phyloP scores from a whole-genome alignment of 2,329 filamentous ascomycete species.

The Magnaporthales sp. region DNA sequence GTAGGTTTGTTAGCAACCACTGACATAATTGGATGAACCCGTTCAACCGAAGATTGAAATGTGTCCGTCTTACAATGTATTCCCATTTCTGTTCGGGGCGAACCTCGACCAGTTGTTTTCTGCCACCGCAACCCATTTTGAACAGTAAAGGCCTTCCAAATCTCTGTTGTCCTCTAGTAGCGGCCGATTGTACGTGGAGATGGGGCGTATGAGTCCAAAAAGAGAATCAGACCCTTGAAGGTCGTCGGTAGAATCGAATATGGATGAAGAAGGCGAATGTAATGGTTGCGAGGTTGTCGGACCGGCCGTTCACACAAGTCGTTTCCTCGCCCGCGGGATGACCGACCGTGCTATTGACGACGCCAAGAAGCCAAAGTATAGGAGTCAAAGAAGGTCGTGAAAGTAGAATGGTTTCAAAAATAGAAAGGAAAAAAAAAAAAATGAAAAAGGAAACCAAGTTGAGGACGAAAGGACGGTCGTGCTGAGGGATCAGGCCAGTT shows the following conservation, averaged over 20 bases:
- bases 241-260: conserved; percentile 10
- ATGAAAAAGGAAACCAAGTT: background rate
- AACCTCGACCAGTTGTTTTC: conserved; percentile 46
- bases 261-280: conserved; percentile 8
- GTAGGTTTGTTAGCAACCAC: background rate
- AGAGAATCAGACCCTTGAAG: conserved; percentile 7
- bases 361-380: conserved; percentile 7
- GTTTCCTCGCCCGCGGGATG: conserved; percentile 24
- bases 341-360: conserved; percentile 18
- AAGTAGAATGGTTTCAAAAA: background rate
- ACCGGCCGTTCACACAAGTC: conserved; percentile 21
- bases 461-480: background rate
- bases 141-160: background rate
- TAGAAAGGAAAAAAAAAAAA: background rate
- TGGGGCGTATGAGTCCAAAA: conserved; percentile 2
- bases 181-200: background rate
- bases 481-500: background rate
- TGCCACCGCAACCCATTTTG: conserved; percentile 47
- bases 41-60: background rate
- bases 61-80: conserved; percentile 65
- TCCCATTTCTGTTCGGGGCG: conserved; percentile 88
- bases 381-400: background rate
- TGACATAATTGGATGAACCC: conserved; percentile 9
- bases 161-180: conserved; percentile 17
- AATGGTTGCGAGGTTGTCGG: conserved; percentile 10